These are phyloP conservation scores for Coemansia biformis DNA, from an alignment of 192 early-diverging fungal species.

Conservation along the genomic window DNA sequence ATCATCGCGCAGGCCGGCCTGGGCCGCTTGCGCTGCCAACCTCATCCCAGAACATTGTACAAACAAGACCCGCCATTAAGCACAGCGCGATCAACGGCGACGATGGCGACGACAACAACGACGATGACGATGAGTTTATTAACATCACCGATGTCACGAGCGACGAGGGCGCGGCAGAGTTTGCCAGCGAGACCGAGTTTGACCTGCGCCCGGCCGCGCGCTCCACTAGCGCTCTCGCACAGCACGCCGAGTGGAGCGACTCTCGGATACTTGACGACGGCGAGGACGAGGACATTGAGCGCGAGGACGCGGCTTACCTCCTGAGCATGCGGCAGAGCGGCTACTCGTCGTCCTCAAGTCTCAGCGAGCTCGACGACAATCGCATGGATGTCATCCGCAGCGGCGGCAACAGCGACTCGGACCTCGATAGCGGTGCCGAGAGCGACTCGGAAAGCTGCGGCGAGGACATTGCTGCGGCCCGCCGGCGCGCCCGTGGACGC, in stretches of 20 bases:
- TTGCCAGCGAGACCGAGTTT: conserved; percentile 42
- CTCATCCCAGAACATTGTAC: too few species aligned
- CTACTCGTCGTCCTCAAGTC: conserved; percentile 37
- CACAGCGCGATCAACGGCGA: background rate
- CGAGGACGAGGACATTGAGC: conserved; percentile 34
- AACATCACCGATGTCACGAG: conserved; percentile 50
- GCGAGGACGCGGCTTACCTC: conserved; percentile 35
- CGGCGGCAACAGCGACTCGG: conserved; percentile 1
- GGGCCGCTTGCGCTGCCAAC: too few species aligned
- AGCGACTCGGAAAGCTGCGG: conserved; percentile 33
- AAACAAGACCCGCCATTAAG: too few species aligned
- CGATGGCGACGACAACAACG: conserved; percentile 4
- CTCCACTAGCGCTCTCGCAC: too few species aligned
- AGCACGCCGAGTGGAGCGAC: conserved; percentile 24
- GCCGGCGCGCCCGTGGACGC: too few species aligned
- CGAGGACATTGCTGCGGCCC: background rate
- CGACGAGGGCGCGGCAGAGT: conserved; percentile 18
- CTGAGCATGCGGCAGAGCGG: conserved; percentile 17
- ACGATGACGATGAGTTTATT: conserved; percentile 41
- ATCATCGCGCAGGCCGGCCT: too few species aligned
- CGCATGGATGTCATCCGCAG: conserved; percentile 19
- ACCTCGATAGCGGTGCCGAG: conserved; percentile 37
- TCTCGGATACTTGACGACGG: conserved; percentile 16
- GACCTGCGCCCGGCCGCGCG: conserved; percentile 15
- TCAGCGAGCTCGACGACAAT: conserved; percentile 41